These are phyloP conservation scores for Jamesozyma hellenica DNA, from an alignment of 805 yeast genomes.

Conservation along the genomic window DNA sequence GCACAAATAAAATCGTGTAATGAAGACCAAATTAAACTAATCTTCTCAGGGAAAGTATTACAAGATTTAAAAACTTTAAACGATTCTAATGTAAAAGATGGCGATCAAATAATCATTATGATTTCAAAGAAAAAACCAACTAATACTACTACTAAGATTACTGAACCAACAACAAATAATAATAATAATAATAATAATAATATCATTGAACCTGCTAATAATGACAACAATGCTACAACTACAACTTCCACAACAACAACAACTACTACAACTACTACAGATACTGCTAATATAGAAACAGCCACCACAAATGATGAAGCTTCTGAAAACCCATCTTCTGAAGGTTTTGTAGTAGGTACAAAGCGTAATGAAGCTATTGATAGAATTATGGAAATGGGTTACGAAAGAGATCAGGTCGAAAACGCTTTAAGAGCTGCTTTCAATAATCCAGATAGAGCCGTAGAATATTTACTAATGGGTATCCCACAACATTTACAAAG, in stretches of 20 bases:
- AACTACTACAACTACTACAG: slow-evolving; percentile 14
- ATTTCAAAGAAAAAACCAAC: slow-evolving; percentile 46
- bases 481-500: slow-evolving; percentile 54
- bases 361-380: slow-evolving; percentile 69
- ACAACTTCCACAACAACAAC: slow-evolving; percentile 11
- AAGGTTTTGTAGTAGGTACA: slow-evolving; percentile 67
- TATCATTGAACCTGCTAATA: too few relatives aligned
- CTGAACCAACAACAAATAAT: background rate
- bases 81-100: slow-evolving; percentile 65
- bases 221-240: too few relatives aligned
- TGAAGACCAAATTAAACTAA: slow-evolving; percentile 69
- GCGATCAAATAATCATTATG: slow-evolving; percentile 88
- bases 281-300: slow-evolving; percentile 10
- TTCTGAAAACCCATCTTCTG: slow-evolving; percentile 18
- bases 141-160: slow-evolving; percentile 6
- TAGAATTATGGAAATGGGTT: slow-evolving; percentile 93
- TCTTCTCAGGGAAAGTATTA: slow-evolving; percentile 84
- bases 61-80: slow-evolving; percentile 71
- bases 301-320: slow-evolving; percentile 24
- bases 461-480: slow-evolving; percentile 85
- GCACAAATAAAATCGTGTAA: slow-evolving; percentile 62
- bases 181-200: too few relatives aligned
- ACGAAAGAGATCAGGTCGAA: slow-evolving; percentile 77
- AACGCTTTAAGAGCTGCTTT: slow-evolving; percentile 89
- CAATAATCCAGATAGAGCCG: slow-evolving; percentile 97